Percentiles rank a stretch among this genome's conserved stretches.
Evolutionary conservation across 1,284 basidiomycete species (phyloP).

Genomic region (Ganoderma boninense): DNA sequence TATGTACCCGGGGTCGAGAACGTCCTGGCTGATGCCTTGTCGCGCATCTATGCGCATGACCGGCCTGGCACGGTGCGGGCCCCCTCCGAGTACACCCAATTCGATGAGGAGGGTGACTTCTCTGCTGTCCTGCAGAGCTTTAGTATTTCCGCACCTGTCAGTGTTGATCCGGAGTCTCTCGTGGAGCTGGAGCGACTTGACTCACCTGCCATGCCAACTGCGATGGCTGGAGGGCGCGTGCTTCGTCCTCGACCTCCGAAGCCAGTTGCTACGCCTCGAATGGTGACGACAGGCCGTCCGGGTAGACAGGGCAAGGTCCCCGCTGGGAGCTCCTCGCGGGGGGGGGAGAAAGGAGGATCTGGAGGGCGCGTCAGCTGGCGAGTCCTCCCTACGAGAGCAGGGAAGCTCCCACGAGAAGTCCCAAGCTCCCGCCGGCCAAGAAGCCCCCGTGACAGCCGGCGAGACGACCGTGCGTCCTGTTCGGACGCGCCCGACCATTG

Average conservation of each 20-base stretch:
- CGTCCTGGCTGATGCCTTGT: constrained; percentile 40
- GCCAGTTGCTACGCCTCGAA: too few relatives aligned
- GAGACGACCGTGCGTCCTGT: neutral
- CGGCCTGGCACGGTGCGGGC: constrained; percentile 33
- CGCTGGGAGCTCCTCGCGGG: neutral
- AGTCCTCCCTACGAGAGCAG: neutral
- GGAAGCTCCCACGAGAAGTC: neutral
- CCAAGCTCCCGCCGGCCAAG: neutral
- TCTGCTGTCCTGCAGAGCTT: neutral
- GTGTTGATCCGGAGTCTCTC: neutral
- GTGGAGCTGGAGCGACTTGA: neutral
- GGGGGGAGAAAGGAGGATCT: neutral
- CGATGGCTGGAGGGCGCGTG: neutral
- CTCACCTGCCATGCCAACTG: neutral
- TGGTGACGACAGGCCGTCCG: too few relatives aligned
- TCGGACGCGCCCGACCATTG: neutral
- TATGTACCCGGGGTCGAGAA: constrained; percentile 37
- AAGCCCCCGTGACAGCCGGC: neutral
- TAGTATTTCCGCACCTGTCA: neutral
- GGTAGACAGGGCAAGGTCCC: neutral
- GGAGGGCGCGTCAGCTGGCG: neutral
- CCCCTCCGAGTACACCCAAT: constrained; percentile 34
- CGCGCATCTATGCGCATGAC: constrained; percentile 44
- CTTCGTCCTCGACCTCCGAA: neutral
- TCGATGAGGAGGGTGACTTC: constrained; percentile 2